Percentiles rank a stretch among this genome's conserved stretches.
Conservation (phyloP, 148 eudicot genomes). For the Spergularia marina region DNA sequence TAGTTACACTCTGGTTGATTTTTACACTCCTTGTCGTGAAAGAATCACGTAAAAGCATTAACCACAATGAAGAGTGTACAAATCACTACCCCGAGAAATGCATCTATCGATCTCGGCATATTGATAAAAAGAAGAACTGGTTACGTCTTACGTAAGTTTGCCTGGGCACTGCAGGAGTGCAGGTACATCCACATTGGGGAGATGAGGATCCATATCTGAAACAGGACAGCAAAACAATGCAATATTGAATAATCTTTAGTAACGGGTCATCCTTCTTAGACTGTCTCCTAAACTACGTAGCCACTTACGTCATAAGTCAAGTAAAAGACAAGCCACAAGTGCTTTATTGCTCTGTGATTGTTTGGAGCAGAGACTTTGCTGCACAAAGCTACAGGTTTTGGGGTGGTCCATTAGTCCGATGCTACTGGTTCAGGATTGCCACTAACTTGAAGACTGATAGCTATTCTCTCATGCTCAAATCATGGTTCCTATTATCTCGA, state of each 20-base stretch:
- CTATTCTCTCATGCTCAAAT: background rate
- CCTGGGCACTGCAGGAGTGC: background rate
- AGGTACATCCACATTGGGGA: background rate
- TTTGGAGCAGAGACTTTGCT: background rate
- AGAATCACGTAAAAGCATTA: background rate
- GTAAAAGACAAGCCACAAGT: slow-evolving; percentile 6
- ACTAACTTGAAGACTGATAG: background rate
- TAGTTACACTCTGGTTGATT: too few species aligned
- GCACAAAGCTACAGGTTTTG: background rate
- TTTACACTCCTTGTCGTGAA: too few species aligned
- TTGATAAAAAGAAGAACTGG: too few species aligned
- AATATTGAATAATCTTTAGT: background rate
- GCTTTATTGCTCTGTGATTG: slow-evolving; percentile 1
- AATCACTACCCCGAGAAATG: background rate
- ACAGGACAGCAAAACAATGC: background rate
- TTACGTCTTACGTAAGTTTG: background rate
- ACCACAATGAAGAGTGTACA: background rate
- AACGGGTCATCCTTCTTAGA: background rate
- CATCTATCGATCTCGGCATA: too few species aligned
- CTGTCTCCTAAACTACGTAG: slow-evolving; percentile 20
- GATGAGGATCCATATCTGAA: background rate
- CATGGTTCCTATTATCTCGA: background rate
- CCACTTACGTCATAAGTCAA: slow-evolving; percentile 22
- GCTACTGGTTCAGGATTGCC: slow-evolving; percentile 15
- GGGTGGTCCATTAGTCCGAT: slow-evolving; percentile 25